Conservation (phyloP, 2,329 filamentous ascomycete genomes). For the Geosmithia flava region DNA sequence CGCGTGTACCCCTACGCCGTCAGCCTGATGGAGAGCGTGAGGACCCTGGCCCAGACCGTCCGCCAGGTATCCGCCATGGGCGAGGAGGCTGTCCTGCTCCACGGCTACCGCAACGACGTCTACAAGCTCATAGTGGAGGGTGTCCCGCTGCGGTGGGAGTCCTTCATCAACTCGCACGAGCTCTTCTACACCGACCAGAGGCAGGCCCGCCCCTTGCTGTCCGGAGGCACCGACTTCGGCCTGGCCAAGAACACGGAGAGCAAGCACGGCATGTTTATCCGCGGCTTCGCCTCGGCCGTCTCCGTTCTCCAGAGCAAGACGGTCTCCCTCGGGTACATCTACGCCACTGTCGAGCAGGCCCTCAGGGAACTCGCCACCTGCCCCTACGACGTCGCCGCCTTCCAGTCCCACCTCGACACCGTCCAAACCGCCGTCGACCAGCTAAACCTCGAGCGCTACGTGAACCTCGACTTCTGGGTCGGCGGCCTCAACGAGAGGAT, state of each 20-base stretch:
- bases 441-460: conserved; percentile 89
- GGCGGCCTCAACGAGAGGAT: conserved; percentile 76
- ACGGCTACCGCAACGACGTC: conserved; percentile 85
- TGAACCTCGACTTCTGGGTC: conserved; percentile 88
- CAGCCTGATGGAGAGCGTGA: conserved; percentile 97
- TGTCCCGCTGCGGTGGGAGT: conserved; percentile 88
- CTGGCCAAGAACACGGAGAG: conserved; percentile 56
- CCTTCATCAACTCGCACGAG: conserved; percentile 94
- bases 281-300: conserved; percentile 80
- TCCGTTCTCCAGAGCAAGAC: conserved; percentile 85
- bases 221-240: conserved; percentile 24
- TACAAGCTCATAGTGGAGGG: conserved; percentile 76
- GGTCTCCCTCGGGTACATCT: conserved; percentile 62
- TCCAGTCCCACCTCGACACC: conserved; percentile 67
- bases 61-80: conserved; percentile 76
- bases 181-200: conserved; percentile 49
- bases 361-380: conserved; percentile 75
- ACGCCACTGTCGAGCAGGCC: conserved; percentile 70
- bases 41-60: conserved; percentile 80
- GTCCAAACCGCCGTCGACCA: conserved; percentile 93
- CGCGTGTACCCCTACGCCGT: conserved; percentile 96
- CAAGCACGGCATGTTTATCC: conserved; percentile 93
- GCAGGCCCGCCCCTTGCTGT: conserved; percentile 30
- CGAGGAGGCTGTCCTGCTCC: conserved; percentile 76
- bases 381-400: conserved; percentile 66